Evolutionary conservation across 2,329 filamentous ascomycete genomes (phyloP).

Genomic region (Diaporthe citri): DNA sequence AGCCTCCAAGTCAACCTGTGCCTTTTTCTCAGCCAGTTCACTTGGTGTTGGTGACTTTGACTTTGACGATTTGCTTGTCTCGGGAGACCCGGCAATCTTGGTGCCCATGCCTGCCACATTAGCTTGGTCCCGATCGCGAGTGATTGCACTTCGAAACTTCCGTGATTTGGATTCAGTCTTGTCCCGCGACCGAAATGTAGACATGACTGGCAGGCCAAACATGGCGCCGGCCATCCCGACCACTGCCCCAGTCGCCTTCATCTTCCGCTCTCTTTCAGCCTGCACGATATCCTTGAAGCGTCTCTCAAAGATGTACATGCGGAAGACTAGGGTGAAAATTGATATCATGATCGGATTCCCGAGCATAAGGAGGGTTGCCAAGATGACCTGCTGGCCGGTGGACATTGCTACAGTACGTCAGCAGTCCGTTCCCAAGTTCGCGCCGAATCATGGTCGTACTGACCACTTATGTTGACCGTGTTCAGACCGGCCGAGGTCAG

Average conservation of each 20-base stretch:
- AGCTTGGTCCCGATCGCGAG: slow-evolving; percentile 3
- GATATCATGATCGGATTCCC: slow-evolving; percentile 76
- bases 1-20: slow-evolving; percentile 11
- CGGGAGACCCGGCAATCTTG: not conserved
- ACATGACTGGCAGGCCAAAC: slow-evolving; percentile 43
- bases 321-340: slow-evolving; percentile 58
- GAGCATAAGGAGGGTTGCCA: slow-evolving; percentile 73
- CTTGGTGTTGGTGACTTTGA: slow-evolving; percentile 21
- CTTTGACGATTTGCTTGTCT: not conserved
- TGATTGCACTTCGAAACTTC: not conserved
- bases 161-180: slow-evolving; percentile 22
- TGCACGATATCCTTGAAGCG: slow-evolving; percentile 69
- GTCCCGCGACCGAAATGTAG: slow-evolving; percentile 32
- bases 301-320: slow-evolving; percentile 72
- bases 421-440: not conserved
- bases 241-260: slow-evolving; percentile 43
- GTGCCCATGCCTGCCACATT: slow-evolving; percentile 41
- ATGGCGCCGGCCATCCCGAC: slow-evolving; percentile 43
- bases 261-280: slow-evolving; percentile 52
- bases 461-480: slow-evolving; percentile 69
- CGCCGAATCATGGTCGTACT: not conserved
- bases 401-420: slow-evolving; percentile 56
- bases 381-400: slow-evolving; percentile 75
- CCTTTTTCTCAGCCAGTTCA: slow-evolving; percentile 9
- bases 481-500: slow-evolving; percentile 76